These are phyloP conservation scores for thale cress (Arabidopsis thaliana) DNA, from an alignment of 345 rosid genomes.

Conservation along the genomic window TAIR10.1 NC_003074.8:9559501-9560000, in stretches of 20 bases:
- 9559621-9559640: too few species aligned
- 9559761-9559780: slow-evolving; percentile 76
- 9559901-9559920: slow-evolving; percentile 74
- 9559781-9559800: slow-evolving; percentile 57
- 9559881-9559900: slow-evolving; percentile 69
- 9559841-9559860: slow-evolving; percentile 67
- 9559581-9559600: too few species aligned
- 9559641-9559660: too few species aligned
- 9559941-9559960: slow-evolving; percentile 53
- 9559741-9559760: slow-evolving; percentile 50
- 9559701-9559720: not conserved
- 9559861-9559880: slow-evolving; percentile 45
- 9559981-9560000: slow-evolving; percentile 60
- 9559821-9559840: slow-evolving; percentile 44
- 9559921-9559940: slow-evolving; percentile 49
- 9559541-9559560: too few species aligned
- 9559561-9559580: too few species aligned
- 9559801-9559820: slow-evolving; percentile 58
- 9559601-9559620: too few species aligned
- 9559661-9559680: too few species aligned
- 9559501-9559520: too few species aligned
- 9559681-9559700: not conserved
- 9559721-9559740: not conserved
- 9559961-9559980: slow-evolving; percentile 47
- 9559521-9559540: too few species aligned